Evolutionary conservation across 768 basidiomycete genomes (phyloP).

Genomic region (Hypholoma fasciculare): DNA sequence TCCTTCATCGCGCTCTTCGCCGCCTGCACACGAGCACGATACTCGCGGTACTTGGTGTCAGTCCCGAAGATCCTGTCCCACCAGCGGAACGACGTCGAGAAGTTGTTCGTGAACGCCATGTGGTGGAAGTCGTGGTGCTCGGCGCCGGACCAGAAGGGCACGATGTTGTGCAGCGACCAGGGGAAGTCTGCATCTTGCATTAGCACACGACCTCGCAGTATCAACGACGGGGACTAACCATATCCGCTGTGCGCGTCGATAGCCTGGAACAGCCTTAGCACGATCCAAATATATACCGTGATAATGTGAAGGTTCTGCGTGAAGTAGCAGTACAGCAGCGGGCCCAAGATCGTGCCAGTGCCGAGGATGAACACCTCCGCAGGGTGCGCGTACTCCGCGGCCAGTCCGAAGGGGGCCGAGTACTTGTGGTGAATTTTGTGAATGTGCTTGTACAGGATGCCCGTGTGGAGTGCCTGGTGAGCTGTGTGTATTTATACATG

Average conservation of each 20-base stretch:
- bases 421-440: constrained; percentile 99
- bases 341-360: constrained; percentile 86
- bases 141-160: constrained; percentile 97
- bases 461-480: constrained; percentile 87
- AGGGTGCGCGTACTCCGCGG: constrained; percentile 97
- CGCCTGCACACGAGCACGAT: constrained; percentile 65
- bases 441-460: constrained; percentile 84
- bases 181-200: constrained; percentile 69
- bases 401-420: constrained; percentile 94
- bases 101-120: constrained; percentile 94
- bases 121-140: constrained; percentile 99
- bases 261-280: constrained; percentile 92
- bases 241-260: constrained; percentile 98
- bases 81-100: constrained; percentile 92
- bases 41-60: constrained; percentile 84
- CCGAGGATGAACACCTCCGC: constrained; percentile 95
- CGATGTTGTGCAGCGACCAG: constrained; percentile 89
- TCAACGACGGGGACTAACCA: constrained; percentile 46
- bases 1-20: constrained; percentile 58
- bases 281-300: constrained; percentile 94
- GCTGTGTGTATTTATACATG: constrained; percentile 39
- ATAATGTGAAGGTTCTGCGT: constrained; percentile 82
- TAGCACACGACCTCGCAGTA: not conserved
- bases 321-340: constrained; percentile 82
- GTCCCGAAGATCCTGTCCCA: constrained; percentile 90